Base-by-base conservation (phyloP, 495 filamentous ascomycete species). In the Penicillium turbatum region DNA sequence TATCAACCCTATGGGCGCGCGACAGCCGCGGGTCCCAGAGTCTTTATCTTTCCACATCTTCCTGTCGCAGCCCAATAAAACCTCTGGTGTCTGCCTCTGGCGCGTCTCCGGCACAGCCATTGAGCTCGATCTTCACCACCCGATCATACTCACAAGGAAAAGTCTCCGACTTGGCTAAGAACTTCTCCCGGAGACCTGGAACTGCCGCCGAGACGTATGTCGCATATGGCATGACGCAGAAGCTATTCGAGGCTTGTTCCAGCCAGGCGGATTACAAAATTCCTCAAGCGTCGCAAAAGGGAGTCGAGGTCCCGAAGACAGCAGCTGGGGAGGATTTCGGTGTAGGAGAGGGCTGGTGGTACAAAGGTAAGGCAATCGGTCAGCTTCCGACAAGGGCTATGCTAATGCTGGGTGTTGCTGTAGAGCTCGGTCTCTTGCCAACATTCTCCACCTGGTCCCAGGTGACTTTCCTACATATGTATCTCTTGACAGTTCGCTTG, bases 391-490 rank as follows among this genome's bases (percentile, higher is more conserved):
- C 39, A 17, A 8, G 15, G 16, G 68, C 40, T 39, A 6, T 19
- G 6, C 47, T 57, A 48, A 56, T 29, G 2, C 8, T 7, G 7
- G 29, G 32, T 3, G 0, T 12, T 24, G 21, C n/a, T 26, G 16
- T 37, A 79, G 77, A 78, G 62, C 59, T 91, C 47, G 82, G 78
- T 12, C 81, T 96, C 27, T 69, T 73, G 19, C 87, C 89, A 2
- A 98, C 89, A 0, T 98, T 98, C 73, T 88, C 82, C 53, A 92
- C 88, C 42, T 98, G 93, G 95, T 86, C 95, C 6, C 93, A 97
- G 66, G 83, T 97, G 36, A 92, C 91, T 16, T 90, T 97, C 75
- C 80, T 97, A 12, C 91, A 98, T 74, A 87, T 97, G 84, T 97
- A 95, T 75, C 80, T 96, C 45, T 70, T 97, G 36, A 86, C 86